Evolutionary conservation across 2,329 filamentous ascomycete species (phyloP).

Genomic region (Sclerotinia spermophila): DNA sequence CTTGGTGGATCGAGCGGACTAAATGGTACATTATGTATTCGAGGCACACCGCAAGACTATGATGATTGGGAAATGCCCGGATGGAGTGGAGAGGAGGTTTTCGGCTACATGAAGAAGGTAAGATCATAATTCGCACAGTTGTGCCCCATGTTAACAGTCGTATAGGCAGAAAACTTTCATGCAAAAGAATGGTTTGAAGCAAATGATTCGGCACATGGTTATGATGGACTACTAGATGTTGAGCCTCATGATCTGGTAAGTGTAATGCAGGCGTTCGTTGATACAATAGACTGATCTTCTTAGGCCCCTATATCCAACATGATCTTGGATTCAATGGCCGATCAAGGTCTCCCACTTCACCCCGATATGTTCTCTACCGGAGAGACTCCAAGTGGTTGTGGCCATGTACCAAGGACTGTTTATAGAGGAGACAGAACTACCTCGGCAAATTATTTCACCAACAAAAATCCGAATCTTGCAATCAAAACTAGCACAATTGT

Average conservation of each 20-base stretch:
- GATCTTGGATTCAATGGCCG: constrained; percentile 52
- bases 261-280: background rate
- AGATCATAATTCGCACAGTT: background rate
- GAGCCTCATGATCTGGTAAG: constrained; percentile 54
- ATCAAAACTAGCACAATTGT: constrained; percentile 48
- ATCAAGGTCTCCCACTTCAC: constrained; percentile 51
- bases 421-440: constrained; percentile 51
- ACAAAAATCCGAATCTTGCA: constrained; percentile 38
- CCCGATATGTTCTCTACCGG: constrained; percentile 58
- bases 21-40: constrained; percentile 49
- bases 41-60: constrained; percentile 47
- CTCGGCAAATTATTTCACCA: constrained; percentile 50
- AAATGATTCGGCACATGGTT: constrained; percentile 46
- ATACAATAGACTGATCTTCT: background rate
- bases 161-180: constrained; percentile 54
- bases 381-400: constrained; percentile 51
- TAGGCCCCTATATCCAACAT: constrained; percentile 51
- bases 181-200: constrained; percentile 54
- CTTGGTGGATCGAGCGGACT: constrained; percentile 48
- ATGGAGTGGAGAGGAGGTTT: constrained; percentile 56
- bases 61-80: constrained; percentile 55
- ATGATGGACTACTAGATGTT: constrained; percentile 50
- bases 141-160: background rate
- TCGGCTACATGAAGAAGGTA: constrained; percentile 53
- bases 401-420: constrained; percentile 52